A percentile compares a stretch with the other conserved stretches of the same genome.
Evolutionary conservation across 2,329 filamentous ascomycete genomes (phyloP).

Genomic region (Colletotrichum coccodes): DNA sequence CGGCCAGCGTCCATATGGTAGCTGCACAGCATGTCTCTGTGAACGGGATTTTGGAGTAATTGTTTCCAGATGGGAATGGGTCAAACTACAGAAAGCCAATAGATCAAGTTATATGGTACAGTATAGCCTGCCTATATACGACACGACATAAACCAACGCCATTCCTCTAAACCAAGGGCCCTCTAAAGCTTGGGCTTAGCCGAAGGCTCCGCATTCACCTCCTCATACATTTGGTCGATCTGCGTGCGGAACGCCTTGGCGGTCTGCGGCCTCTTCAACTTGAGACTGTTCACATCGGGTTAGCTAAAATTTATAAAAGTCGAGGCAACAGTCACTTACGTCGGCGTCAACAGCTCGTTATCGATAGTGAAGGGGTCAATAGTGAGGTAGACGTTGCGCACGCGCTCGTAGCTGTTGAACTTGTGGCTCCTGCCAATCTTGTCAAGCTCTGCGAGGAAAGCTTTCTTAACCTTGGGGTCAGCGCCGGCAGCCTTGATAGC

Average conservation of each 20-base stretch:
- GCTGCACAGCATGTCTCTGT: too few species aligned
- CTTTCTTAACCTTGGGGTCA: slow-evolving; percentile 77
- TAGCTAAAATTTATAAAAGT: slow-evolving; percentile 23
- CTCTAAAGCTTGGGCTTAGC: slow-evolving; percentile 57
- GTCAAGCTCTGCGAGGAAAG: slow-evolving; percentile 82
- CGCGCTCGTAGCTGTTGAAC: slow-evolving; percentile 91
- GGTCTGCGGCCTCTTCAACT: slow-evolving; percentile 68
- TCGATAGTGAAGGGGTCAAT: slow-evolving; percentile 93
- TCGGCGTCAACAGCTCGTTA: slow-evolving; percentile 89
- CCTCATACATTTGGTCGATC: slow-evolving; percentile 67
- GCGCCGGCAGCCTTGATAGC: slow-evolving; percentile 74
- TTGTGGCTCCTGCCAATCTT: slow-evolving; percentile 83
- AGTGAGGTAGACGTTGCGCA: slow-evolving; percentile 78
- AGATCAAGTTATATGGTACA: slow-evolving; percentile 25
- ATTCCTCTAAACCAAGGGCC: not conserved
- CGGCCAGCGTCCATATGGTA: too few species aligned
- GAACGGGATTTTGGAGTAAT: not conserved
- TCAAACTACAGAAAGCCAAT: slow-evolving; percentile 8
- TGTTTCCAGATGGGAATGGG: not conserved
- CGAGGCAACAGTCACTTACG: slow-evolving; percentile 66
- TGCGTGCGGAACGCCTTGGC: slow-evolving; percentile 62
- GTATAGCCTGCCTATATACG: slow-evolving; percentile 4
- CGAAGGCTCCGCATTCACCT: slow-evolving; percentile 54
- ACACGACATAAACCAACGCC: slow-evolving; percentile 18
- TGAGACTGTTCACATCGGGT: slow-evolving; percentile 55